Base-by-base conservation (phyloP, 345 rosid genomes). In the Arabidopsis arenosa region DNA sequence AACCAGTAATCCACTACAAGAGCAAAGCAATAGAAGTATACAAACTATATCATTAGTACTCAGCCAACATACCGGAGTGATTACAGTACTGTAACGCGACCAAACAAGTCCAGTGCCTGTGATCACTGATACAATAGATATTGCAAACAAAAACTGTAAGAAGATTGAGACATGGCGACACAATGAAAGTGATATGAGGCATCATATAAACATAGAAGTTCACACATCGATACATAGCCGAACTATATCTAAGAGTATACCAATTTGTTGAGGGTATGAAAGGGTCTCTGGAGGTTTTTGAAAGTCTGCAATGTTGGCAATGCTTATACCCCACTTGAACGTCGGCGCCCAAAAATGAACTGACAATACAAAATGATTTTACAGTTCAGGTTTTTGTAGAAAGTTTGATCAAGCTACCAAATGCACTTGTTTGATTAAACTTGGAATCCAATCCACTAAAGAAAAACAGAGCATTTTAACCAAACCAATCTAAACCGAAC, bases 71-170 rank as follows among this genome's bases (percentile, higher is more conserved):
- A 91, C 97, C 5, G 92, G 94, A 39, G 81, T 91, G 66, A 91
- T 91, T 15, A 89, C 94, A 18, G 86, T 86, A 74, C 96, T 87
- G 84, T 86, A 90, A 71, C 93, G 93, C 45, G 89, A 84, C 90
- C 96, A 84, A n/a, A 91, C 68, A 43, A 92, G 28, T 62, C 96
- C 96, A 58, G 92, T 89, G 67, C 83, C 77, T 13, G 96, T 72
- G 44, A 59, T 59, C 62, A 92, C 97, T 89, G 83, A 52, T 68
- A 43, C 44, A 26, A 56, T 18, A 43, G 18, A 69, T 56, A 9
- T 23, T 23, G 14, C 44, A 58, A 36, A 58, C 44, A 26, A 39
- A 37, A 11, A 56, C 6, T 45, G 7, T 36, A 13, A 35, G 4
- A 40, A 61, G 33, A 21, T 15, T 33, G 6, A 56, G 7, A 33